Base-by-base conservation (phyloP, 1,284 basidiomycete species). In the Rhodotorula sp. region DNA sequence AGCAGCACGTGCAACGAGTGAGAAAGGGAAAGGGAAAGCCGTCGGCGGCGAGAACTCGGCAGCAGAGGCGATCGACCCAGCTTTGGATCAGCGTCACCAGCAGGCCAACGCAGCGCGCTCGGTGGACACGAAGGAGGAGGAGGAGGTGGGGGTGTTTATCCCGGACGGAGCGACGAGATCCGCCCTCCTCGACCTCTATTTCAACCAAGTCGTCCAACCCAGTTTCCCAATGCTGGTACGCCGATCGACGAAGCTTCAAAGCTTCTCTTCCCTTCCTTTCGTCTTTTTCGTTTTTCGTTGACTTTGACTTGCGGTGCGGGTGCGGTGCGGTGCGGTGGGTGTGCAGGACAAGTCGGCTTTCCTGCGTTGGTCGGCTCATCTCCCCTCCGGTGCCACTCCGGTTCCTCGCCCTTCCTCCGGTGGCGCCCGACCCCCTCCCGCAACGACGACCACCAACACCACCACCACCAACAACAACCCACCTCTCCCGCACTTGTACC, bases 401-500 rank as follows among this genome's bases (percentile, higher is more conserved):
- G 54, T 18, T 29, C 54, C 23, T 48, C 39, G 39, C 39, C 39
- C 39, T 43, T 43, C 63, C 15, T 48, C 46, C 43, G 46, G 6
- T 10, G 8, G 10, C 8, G 39, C 39, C 10, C 39, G 39, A 43
- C 39, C 39, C 1, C 39, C 39, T 43, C 39, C 34, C 1, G 51
- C 26, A 18, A 39, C 47, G 20, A 34, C 16, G 26, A 51, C 69
- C 51, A 66, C 64, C 70, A 65, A 83, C 83, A 34, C 31, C 31
- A 34, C 34, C 34, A 51, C 69, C 54, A 67, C 58, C 70, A 65
- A 83, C 83, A 10, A 84, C 85, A 58, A 87, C 87, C 62, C 75
- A 6, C 61, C 70, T 1, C 67, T 71, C 2, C 34, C 34, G 34
- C 54, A 71, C 0, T 68, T 74, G 3, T 68, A 65, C 83, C 88